Conservation (phyloP, 176 grass and related monocot genomes). For the Musa acuminata region DNA sequence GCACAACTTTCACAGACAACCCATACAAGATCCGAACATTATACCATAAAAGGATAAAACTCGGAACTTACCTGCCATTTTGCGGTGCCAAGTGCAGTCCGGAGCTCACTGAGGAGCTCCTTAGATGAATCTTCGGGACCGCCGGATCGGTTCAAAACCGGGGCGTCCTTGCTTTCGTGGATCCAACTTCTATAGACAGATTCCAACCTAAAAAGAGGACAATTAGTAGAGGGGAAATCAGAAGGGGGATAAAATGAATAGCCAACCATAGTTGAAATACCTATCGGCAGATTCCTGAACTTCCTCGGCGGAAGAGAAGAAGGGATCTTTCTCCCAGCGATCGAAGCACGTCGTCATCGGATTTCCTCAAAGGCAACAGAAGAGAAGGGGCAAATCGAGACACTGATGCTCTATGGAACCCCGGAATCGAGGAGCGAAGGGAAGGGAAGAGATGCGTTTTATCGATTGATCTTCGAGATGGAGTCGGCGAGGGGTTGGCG, state of each 20-base stretch:
- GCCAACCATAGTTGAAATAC: slow-evolving; percentile 12
- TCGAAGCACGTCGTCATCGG: slow-evolving; percentile 78
- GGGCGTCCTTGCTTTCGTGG: slow-evolving; percentile 27
- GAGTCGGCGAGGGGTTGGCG: too few relatives aligned
- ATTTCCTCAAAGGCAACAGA: neutral
- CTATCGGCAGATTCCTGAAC: slow-evolving; percentile 73
- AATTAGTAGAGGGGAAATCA: neutral
- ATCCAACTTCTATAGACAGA: slow-evolving; percentile 61
- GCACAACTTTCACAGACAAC: neutral
- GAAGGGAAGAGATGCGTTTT: too few relatives aligned
- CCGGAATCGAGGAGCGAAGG: too few relatives aligned
- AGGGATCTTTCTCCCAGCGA: slow-evolving; percentile 91
- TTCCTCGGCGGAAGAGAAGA: slow-evolving; percentile 85
- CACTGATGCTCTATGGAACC: neutral
- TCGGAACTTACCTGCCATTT: slow-evolving; percentile 1
- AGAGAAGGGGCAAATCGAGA: slow-evolving; percentile 7
- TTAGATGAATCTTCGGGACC: neutral
- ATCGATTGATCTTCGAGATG: too few relatives aligned
- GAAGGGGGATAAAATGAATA: neutral
- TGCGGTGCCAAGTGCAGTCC: neutral
- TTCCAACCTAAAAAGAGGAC: slow-evolving; percentile 46
- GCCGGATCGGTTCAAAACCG: neutral
- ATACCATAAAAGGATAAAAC: neutral
- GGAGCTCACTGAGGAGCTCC: slow-evolving; percentile 2
- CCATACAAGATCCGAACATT: neutral